Evolutionary conservation across 2,329 filamentous ascomycete genomes (phyloP), one percentile per base, ranked within the genome.

Genomic region (Bipolaris bicolor): DNA sequence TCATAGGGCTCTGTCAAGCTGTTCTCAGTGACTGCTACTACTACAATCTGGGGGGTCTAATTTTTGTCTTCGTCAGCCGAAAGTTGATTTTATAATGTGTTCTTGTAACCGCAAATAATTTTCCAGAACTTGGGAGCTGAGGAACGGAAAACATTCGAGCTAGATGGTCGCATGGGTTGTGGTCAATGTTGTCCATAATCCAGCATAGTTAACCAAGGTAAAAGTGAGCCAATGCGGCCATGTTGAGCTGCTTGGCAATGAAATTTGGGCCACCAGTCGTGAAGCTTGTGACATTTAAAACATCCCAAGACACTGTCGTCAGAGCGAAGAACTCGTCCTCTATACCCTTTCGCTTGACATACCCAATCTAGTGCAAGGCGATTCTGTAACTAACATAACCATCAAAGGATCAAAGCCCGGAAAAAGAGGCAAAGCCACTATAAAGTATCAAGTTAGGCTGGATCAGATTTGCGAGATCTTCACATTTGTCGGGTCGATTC

Each of bases 131-230:
- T 76, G 1, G 81, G 80, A 4, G 76, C 46, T 10, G 37, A 33
- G 2, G 63, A 53, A 5, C 78, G 67, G 57, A 74, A 69, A 57
- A 79, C 77, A 1, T 65, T 63, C 10, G 52, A 1, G 56, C 63
- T 18, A 83, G 82, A 57, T 83, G 79, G n/a, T 82, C 79, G 0
- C 80, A 81, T 0, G 63, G 62, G 0, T 55, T 29, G 54, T 59
- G 68, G 16, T 57, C 51, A 41, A 68, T 68, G 49, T 65, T 51
- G 43, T 68, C 64, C 13, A 65, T 62, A 3, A 67, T 57, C 65
- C 62, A 63, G 33, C 73, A 36, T 70, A n/a, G n/a, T n/a, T n/a
- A 69, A 9, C 72, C 71, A 0, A 79, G 62, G 2, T 73, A 75
- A 16, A 64, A 67, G 57, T 72, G 77, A 5, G 70, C 72, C 4